A percentile compares a stretch with the other conserved stretches of the same genome.
These are phyloP conservation scores for Tricholoma terreum DNA, from an alignment of 768 basidiomycete genomes.

Conservation along the genomic window DNA sequence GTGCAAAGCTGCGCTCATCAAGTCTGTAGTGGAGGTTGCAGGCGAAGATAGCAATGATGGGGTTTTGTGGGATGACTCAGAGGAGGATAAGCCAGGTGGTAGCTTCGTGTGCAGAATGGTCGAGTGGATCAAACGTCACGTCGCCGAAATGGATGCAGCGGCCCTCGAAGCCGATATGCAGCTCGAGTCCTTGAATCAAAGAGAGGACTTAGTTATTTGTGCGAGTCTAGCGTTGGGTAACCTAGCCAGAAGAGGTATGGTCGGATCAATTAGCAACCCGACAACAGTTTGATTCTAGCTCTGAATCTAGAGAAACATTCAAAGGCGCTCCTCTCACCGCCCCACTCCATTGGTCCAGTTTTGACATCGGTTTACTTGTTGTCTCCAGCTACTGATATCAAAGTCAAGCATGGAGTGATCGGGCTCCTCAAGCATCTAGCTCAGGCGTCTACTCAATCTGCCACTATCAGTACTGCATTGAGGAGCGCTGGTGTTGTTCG, in stretches of 20 bases:
- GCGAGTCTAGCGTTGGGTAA: constrained; percentile 83
- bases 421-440: constrained; percentile 87
- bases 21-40: constrained; percentile 80
- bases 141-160: constrained; percentile 33
- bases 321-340: constrained; percentile 58
- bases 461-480: constrained; percentile 56
- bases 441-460: constrained; percentile 58
- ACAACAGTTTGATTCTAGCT: constrained; percentile 2
- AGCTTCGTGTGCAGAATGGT: constrained; percentile 72
- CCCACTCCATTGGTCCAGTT: constrained; percentile 59
- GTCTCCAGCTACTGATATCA: constrained; percentile 58
- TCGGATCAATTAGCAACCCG: not conserved
- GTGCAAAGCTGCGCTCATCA: constrained; percentile 84
- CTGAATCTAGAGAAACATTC: constrained; percentile 51
- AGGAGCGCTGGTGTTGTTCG: constrained; percentile 62
- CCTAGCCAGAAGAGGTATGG: constrained; percentile 68
- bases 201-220: constrained; percentile 81
- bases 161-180: constrained; percentile 7
- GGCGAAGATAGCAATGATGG: constrained; percentile 79
- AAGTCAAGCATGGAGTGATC: constrained; percentile 86
- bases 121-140: constrained; percentile 66
- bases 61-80: constrained; percentile 70
- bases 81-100: constrained; percentile 58
- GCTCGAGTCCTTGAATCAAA: constrained; percentile 17
- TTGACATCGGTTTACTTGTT: constrained; percentile 58